Percentiles rank a stretch among this genome's conserved stretches.
Evolutionary conservation across 208 protist genomes (phyloP).

Genomic region (Porcisia deanei): DNA sequence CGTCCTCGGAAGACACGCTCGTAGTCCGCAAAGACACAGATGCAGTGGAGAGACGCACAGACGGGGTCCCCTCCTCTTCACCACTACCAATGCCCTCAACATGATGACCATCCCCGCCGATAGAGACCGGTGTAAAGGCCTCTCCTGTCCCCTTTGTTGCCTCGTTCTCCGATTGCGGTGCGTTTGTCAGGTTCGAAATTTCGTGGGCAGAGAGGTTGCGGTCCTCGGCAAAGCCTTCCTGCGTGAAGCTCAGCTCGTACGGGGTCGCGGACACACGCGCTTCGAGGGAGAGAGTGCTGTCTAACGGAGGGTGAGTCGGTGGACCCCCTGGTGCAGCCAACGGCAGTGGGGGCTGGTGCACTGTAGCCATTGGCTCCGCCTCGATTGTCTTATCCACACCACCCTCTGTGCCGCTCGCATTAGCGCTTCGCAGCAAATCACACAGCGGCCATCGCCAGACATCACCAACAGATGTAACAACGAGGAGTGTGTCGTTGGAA

Average conservation of each 20-base stretch:
- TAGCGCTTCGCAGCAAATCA: slow-evolving; percentile 45
- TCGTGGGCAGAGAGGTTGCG: slow-evolving; percentile 19
- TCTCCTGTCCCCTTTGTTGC: neutral
- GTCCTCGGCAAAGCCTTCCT: slow-evolving; percentile 20
- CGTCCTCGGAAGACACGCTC: slow-evolving; percentile 3
- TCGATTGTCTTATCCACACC: slow-evolving; percentile 19
- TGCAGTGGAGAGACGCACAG: slow-evolving; percentile 8
- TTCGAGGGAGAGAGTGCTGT: neutral
- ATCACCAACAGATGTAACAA: slow-evolving; percentile 77
- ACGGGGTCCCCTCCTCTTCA: slow-evolving; percentile 6
- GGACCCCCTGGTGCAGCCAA: slow-evolving; percentile 9
- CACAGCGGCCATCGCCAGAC: slow-evolving; percentile 81
- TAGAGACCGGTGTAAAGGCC: neutral
- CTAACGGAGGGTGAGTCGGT: neutral
- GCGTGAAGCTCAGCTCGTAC: slow-evolving; percentile 22
- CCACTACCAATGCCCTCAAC: neutral
- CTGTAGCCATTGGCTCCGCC: slow-evolving; percentile 19
- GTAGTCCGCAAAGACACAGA: neutral
- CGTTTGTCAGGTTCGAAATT: neutral
- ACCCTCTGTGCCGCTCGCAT: neutral
- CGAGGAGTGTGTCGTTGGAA: slow-evolving; percentile 51
- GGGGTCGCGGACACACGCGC: slow-evolving; percentile 4
- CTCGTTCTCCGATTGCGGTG: neutral
- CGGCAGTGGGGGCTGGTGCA: slow-evolving; percentile 12
- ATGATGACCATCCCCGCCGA: neutral